Percentiles rank a stretch among this genome's conserved stretches.
phyloP scores from a whole-genome alignment of 106 monocot genomes.

The Agapanthus africanus region DNA sequence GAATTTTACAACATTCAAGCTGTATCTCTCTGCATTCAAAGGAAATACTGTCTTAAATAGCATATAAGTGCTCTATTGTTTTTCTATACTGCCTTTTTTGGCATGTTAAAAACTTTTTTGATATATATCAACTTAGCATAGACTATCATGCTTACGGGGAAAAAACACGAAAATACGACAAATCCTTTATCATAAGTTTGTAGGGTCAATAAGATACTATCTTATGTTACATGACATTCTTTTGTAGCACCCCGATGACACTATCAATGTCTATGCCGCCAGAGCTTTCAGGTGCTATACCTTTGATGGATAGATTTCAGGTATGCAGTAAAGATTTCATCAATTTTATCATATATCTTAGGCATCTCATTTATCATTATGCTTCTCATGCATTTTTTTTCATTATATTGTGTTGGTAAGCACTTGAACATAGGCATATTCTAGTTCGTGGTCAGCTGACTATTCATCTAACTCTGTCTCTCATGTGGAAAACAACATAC shows the following conservation, averaged over 20 bases:
- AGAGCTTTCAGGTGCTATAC: slow-evolving; percentile 81
- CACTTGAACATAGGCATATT: too few relatives aligned
- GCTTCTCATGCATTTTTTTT: too few relatives aligned
- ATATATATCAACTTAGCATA: neutral
- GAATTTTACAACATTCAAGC: neutral
- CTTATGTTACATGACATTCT: neutral
- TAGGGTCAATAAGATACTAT: neutral
- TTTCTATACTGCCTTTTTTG: too few relatives aligned
- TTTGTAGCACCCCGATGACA: slow-evolving; percentile 80
- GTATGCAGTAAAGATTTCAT: slow-evolving; percentile 25
- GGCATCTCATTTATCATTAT: too few relatives aligned
- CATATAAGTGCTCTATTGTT: neutral
- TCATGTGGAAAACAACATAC: too few relatives aligned
- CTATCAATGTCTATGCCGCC: slow-evolving; percentile 71
- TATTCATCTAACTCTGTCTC: too few relatives aligned
- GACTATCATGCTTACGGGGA: neutral
- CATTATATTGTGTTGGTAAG: too few relatives aligned
- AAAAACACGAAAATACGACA: neutral
- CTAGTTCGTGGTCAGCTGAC: too few relatives aligned
- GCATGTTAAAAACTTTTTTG: neutral
- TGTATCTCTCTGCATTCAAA: neutral
- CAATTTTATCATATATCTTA: neutral
- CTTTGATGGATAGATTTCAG: slow-evolving; percentile 90
- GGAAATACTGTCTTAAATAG: neutral
- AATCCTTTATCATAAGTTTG: neutral